These are phyloP conservation scores for Eimeria maxima DNA, from an alignment of 169 alveolate species.

Conservation along the genomic window DNA sequence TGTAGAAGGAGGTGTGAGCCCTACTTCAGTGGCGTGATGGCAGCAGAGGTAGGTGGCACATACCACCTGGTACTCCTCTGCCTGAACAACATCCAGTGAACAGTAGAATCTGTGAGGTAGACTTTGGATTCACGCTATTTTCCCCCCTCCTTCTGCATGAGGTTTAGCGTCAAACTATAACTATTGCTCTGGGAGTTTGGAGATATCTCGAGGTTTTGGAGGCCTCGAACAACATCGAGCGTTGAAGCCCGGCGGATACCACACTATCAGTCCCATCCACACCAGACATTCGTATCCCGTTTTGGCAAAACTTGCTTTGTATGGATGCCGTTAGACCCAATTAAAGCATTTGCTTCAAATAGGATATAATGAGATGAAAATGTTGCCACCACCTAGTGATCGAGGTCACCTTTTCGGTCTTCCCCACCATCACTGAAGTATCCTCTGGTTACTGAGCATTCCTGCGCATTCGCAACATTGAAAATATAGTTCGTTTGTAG, in stretches of 20 bases:
- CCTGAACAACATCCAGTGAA: too few relatives aligned
- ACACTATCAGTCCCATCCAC: background rate
- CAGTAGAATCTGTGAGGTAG: background rate
- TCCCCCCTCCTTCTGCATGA: background rate
- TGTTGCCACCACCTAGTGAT: background rate
- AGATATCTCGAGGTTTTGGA: background rate
- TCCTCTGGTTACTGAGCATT: background rate
- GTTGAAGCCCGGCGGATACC: background rate
- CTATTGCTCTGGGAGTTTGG: background rate
- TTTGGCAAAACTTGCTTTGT: background rate
- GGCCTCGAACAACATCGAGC: background rate
- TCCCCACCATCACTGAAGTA: background rate
- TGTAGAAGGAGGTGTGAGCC: too few relatives aligned
- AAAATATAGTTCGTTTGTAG: background rate
- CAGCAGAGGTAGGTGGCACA: too few relatives aligned
- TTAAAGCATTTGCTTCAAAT: background rate
- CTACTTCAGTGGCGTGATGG: too few relatives aligned
- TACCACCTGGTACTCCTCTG: too few relatives aligned
- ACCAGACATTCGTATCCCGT: background rate
- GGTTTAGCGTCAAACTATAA: background rate
- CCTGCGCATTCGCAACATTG: background rate
- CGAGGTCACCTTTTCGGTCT: constrained; percentile 3
- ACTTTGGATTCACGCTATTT: background rate
- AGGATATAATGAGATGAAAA: background rate
- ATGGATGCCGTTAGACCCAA: background rate